Evolutionary conservation across 129 eudicot species (phyloP).

Genomic region (Pittosporum tobira): DNA sequence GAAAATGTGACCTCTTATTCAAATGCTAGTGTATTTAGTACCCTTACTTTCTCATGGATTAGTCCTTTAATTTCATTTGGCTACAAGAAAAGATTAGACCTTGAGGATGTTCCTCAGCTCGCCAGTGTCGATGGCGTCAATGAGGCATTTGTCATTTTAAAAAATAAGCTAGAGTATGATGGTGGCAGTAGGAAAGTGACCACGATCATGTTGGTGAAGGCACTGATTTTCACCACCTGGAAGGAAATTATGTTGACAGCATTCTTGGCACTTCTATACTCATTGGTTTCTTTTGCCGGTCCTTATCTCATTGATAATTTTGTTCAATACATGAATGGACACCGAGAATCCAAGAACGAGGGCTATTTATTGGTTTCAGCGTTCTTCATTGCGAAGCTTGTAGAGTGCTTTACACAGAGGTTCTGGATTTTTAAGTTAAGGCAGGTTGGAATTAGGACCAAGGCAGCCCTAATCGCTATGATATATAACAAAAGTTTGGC

Average conservation of each 20-base stretch:
- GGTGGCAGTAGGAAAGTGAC: conserved; percentile 23
- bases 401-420: conserved; percentile 64
- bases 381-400: conserved; percentile 54
- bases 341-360: conserved; percentile 19
- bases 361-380: conserved; percentile 49
- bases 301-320: conserved; percentile 70
- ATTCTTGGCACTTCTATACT: conserved; percentile 30
- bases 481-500: conserved; percentile 65
- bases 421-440: conserved; percentile 57
- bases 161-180: conserved; percentile 28
- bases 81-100: conserved; percentile 48
- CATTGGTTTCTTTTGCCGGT: conserved; percentile 65
- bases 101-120: conserved; percentile 79
- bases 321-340: conserved; percentile 62
- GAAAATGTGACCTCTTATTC: conserved; percentile 40
- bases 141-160: conserved; percentile 34
- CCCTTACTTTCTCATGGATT: conserved; percentile 68
- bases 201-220: conserved; percentile 49
- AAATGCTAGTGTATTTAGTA: conserved; percentile 38
- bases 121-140: conserved; percentile 33
- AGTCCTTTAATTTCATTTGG: conserved; percentile 52
- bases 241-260: conserved; percentile 49
- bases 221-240: conserved; percentile 42
- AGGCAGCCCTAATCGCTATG: conserved; percentile 59
- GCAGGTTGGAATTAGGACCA: conserved; percentile 44